Evolutionary conservation across 345 rosid species (phyloP), one percentile per base, ranked within the genome.

Genomic region (Moricandia moricandioides): DNA sequence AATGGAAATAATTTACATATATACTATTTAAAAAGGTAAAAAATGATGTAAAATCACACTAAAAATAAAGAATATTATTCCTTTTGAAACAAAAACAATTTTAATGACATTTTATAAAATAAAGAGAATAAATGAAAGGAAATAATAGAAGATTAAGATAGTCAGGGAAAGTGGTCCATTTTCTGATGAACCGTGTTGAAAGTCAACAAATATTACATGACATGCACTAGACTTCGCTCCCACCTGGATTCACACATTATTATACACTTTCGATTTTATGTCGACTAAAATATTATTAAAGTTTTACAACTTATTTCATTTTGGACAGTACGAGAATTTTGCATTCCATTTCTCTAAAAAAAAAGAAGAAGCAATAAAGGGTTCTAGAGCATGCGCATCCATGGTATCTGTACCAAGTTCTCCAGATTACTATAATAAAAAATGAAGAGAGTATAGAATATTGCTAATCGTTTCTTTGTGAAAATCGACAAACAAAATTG

Each of bases 141-240:
- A 40, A 6, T 6, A 16, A 51, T 51, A 49, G 3, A 17, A 8
- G 26, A 51, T 45, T 49, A 14, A 49, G 7, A 49, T 39, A 63
- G 76, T 49, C 62, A 77, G 63, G 60, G 62, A 55, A 70, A 31
- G 71, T 71, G 80, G 80, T 77, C 80, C 81, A 71, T 35, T 7
- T 58, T 21, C 35, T 65, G 67, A 71, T 77, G 72, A 71, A 71
- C 68, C 77, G 81, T 66, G 81, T 78, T 78, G 81, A 78, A 77
- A 70, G 76, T 71, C 45, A 75, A 17, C 49, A 30, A 69, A 70
- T 33, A 18, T 56, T 77, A 76, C 37, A 62, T 63, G 71, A 77
- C 71, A 63, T 71, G 75, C 80, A 76, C 60, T 55, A 21, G 51
- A 69, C 71, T 77, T 70, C 13, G 39, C 33, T 77, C 71, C 75